A percentile compares a stretch with the other conserved stretches of the same genome.
Conservation (phyloP, 1,284 basidiomycete species). For the Trichosporon asahii region DNA sequence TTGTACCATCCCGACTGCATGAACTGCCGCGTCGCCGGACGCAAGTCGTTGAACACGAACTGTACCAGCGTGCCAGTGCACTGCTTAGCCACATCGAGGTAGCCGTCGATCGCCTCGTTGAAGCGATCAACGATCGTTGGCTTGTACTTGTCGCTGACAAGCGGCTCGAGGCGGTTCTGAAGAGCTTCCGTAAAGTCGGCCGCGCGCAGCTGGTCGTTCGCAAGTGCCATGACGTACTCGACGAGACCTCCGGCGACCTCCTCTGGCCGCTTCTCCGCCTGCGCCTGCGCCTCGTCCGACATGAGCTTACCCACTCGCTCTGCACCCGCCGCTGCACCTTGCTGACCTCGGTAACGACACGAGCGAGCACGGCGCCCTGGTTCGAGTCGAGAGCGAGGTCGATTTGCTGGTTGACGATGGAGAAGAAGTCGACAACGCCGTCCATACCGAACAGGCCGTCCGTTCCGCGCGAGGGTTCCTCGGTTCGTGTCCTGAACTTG, state of each 20-base stretch:
- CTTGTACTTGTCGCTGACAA: constrained; percentile 91
- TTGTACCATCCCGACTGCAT: constrained; percentile 79
- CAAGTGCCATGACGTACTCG: constrained; percentile 96
- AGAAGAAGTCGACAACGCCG: constrained; percentile 91
- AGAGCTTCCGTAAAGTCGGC: constrained; percentile 91
- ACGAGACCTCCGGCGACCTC: constrained; percentile 83
- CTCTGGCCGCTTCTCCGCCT: constrained; percentile 75
- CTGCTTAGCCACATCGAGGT: constrained; percentile 94
- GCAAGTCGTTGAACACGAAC: constrained; percentile 92
- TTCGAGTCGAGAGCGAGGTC: constrained; percentile 94
- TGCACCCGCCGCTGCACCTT: constrained; percentile 90
- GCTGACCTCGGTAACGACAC: constrained; percentile 82
- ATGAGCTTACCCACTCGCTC: constrained; percentile 81
- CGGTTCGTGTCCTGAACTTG: constrained; percentile 76
- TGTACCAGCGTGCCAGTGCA: constrained; percentile 92
- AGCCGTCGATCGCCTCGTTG: constrained; percentile 96
- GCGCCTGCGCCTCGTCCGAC: constrained; percentile 81
- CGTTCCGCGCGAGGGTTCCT: constrained; percentile 81
- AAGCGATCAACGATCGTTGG: constrained; percentile 75
- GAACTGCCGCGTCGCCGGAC: constrained; percentile 78
- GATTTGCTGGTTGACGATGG: constrained; percentile 97
- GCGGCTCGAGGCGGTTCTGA: constrained; percentile 76
- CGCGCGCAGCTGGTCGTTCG: constrained; percentile 95
- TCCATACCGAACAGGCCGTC: constrained; percentile 90
- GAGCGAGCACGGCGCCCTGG: constrained; percentile 86